phyloP scores from a whole-genome alignment of 176 grass and related monocot species.

The Carex cristatella region DNA sequence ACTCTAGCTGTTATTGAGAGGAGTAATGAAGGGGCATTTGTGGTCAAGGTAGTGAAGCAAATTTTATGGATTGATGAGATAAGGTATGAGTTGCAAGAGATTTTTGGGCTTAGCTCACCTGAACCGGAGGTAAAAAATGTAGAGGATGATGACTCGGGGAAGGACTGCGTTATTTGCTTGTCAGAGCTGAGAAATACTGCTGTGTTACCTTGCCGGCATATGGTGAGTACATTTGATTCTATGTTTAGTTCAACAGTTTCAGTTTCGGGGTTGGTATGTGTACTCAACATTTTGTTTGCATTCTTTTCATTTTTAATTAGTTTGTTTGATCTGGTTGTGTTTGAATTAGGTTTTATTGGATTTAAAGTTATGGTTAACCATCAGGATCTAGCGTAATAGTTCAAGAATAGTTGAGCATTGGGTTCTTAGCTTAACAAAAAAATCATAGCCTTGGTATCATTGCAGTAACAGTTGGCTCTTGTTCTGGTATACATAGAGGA shows the following conservation, averaged over 20 bases:
- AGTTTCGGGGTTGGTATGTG: background rate
- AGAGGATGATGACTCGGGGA: slow-evolving; percentile 51
- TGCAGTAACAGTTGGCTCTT: background rate
- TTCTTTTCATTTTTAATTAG: slow-evolving; percentile 17
- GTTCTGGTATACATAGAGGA: background rate
- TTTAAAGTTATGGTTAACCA: background rate
- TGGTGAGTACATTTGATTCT: slow-evolving; percentile 47
- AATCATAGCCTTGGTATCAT: background rate
- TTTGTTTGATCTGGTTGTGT: background rate
- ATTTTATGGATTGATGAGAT: slow-evolving; percentile 66
- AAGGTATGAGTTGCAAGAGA: slow-evolving; percentile 80
- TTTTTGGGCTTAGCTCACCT: slow-evolving; percentile 62
- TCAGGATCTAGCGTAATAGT: background rate
- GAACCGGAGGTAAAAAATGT: slow-evolving; percentile 39
- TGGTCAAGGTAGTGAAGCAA: slow-evolving; percentile 88
- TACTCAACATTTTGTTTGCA: background rate
- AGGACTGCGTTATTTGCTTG: slow-evolving; percentile 98
- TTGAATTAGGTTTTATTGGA: background rate
- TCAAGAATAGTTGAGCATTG: background rate
- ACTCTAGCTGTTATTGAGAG: slow-evolving; percentile 88
- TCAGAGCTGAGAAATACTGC: slow-evolving; percentile 78
- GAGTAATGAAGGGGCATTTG: slow-evolving; percentile 45
- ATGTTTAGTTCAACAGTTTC: background rate
- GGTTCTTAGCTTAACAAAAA: background rate
- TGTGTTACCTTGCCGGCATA: slow-evolving; percentile 89